Percentiles rank a stretch among this genome's conserved stretches.
Evolutionary conservation across 768 basidiomycete species (phyloP).

Genomic region (Royoungia palumana): DNA sequence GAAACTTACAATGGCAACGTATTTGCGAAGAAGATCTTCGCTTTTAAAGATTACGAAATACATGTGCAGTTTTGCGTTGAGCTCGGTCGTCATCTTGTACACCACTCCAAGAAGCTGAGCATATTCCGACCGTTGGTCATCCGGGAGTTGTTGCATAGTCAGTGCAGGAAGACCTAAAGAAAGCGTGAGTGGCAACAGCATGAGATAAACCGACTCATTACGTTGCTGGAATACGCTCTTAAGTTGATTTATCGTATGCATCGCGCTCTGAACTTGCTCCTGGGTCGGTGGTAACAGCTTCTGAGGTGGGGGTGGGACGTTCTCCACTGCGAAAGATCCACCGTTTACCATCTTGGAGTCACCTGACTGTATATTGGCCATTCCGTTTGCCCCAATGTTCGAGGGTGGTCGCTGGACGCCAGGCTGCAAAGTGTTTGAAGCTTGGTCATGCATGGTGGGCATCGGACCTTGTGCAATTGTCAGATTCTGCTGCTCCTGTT

Average conservation of each 20-base stretch:
- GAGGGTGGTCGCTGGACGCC: constrained; percentile 18
- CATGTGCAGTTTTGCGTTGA: constrained; percentile 50
- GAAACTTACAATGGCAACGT: constrained; percentile 52
- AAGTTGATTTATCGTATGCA: constrained; percentile 26
- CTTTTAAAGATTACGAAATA: constrained; percentile 44
- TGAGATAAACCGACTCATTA: constrained; percentile 19
- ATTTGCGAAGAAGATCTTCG: constrained; percentile 46
- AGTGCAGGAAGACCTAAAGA: constrained; percentile 33
- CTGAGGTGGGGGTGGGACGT: neutral
- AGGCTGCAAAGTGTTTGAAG: constrained; percentile 9
- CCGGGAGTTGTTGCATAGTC: constrained; percentile 40
- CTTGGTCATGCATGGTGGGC: constrained; percentile 22
- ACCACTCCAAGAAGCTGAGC: constrained; percentile 48
- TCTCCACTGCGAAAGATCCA: constrained; percentile 8
- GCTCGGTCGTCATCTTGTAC: constrained; percentile 41
- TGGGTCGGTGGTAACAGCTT: constrained; percentile 22
- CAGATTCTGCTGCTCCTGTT: constrained; percentile 23
- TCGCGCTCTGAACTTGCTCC: constrained; percentile 34
- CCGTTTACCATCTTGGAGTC: constrained; percentile 21
- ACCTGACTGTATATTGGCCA: constrained; percentile 6
- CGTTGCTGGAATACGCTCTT: constrained; percentile 35
- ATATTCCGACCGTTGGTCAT: constrained; percentile 55
- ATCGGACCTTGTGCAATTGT: constrained; percentile 16
- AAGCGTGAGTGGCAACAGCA: constrained; percentile 9
- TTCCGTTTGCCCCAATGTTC: constrained; percentile 7